phyloP scores from a whole-genome alignment of 2,329 filamentous ascomycete genomes.

The Aureobasidium lini region DNA sequence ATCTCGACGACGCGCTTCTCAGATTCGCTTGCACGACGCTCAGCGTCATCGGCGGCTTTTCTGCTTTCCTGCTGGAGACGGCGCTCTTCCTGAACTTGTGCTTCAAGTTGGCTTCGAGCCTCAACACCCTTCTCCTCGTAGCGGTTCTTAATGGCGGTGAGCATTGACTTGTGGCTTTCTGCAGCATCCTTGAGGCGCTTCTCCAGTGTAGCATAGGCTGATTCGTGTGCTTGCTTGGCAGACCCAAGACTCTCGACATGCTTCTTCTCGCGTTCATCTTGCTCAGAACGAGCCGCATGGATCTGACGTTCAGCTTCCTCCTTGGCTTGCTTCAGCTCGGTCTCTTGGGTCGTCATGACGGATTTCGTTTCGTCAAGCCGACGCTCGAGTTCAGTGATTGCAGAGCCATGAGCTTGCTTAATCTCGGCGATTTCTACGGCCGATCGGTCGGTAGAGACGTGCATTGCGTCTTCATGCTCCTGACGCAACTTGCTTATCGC shows the following conservation, averaged over 20 bases:
- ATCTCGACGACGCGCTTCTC: slow-evolving; percentile 2
- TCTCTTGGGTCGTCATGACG: not conserved
- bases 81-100: slow-evolving; percentile 5
- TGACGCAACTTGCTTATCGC: not conserved
- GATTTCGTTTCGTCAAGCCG: not conserved
- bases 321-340: not conserved
- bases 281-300: not conserved
- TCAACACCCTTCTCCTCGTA: slow-evolving; percentile 15
- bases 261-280: slow-evolving; percentile 16
- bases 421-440: not conserved
- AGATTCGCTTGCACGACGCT: not conserved
- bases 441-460: not conserved
- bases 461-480: not conserved
- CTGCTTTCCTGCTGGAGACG: not conserved
- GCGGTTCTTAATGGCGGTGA: slow-evolving; percentile 9
- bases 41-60: not conserved
- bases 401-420: not conserved
- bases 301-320: slow-evolving; percentile 2
- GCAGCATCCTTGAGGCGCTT: slow-evolving; percentile 8
- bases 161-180: slow-evolving; percentile 4
- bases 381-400: not conserved
- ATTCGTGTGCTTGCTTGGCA: slow-evolving; percentile 9
- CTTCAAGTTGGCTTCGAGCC: slow-evolving; percentile 1
- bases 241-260: slow-evolving; percentile 13
- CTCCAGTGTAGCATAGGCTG: slow-evolving; percentile 7